phyloP scores from a whole-genome alignment of 108 stramenopile genomes.

The Cyclotella kingstonii region DNA sequence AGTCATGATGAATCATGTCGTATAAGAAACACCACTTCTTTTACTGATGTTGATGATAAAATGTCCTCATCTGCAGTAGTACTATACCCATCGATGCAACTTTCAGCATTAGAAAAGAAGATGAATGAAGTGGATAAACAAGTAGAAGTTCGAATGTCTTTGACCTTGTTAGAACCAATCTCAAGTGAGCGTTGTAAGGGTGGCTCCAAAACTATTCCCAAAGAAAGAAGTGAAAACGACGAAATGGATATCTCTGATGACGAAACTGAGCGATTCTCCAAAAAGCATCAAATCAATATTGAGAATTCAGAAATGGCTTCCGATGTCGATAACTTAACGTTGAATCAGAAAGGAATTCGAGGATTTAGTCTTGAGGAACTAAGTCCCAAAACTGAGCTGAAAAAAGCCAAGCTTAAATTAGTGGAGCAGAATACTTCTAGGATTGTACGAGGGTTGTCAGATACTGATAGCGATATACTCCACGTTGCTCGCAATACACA shows the following conservation, averaged over 20 bases:
- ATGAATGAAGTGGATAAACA: too few relatives aligned
- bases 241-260: constrained; percentile 48
- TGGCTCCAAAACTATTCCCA: too few relatives aligned
- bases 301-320: constrained; percentile 3
- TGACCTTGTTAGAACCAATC: background rate
- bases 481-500: background rate
- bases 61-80: too few relatives aligned
- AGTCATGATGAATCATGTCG: too few relatives aligned
- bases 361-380: constrained; percentile 40
- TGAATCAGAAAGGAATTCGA: constrained; percentile 21
- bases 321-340: background rate
- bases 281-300: background rate
- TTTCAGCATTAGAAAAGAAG: too few relatives aligned
- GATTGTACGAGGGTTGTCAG: constrained; percentile 2
- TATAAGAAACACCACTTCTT: too few relatives aligned
- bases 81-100: too few relatives aligned
- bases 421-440: constrained; percentile 30
- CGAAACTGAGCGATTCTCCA: constrained; percentile 2
- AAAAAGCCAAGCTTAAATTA: constrained; percentile 36
- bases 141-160: too few relatives aligned
- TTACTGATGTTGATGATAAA: too few relatives aligned
- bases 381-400: constrained; percentile 41
- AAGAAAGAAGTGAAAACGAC: constrained; percentile 10
- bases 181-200: background rate
- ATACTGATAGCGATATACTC: background rate